Base-by-base conservation (phyloP, 345 rosid genomes). In the Clarkia xantiana region DNA sequence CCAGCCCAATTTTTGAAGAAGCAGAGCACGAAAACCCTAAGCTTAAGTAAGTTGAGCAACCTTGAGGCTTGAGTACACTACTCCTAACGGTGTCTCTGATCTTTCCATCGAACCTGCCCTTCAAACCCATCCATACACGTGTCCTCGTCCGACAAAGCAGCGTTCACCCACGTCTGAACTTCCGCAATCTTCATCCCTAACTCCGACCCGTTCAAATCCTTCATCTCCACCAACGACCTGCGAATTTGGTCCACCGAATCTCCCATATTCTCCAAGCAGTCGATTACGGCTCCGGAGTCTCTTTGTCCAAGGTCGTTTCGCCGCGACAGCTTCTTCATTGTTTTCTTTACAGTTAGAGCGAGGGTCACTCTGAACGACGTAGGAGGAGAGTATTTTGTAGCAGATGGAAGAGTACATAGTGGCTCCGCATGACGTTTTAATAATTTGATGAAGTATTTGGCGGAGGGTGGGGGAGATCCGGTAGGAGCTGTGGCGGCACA, bases 101-200 rank as follows among this genome's bases (percentile, higher is more conserved):
- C 19, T 66, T 54, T 40, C 60, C 60, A 4, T 59, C 49, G 47
- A 59, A 38, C 25, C 43, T 51, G 1, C 42, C 42, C 77, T 44
- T 63, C 41, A 48, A 75, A 58, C 11, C 59, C 65, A 22, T 66
- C 68, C 72, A 64, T 55, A 38, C 80, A 75, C 0, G 76, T 66
- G 45, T 66, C 66, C 55, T 69, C 71, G 46, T 69, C 57, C 2
- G 81, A 69, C 53, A 72, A 55, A 2, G 81, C 81, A 51, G 81
- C 73, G 52, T 71, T 76, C 20, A 69, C 75, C 81, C 75, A 69
- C 10, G 75, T 71, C 46, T 64, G 57, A n/a, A 76, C 38, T 17
- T 69, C 54, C 13, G 60, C 49, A 57, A 66, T 64, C 46, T 66
- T 47, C 44, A 62, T 19, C 15, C 53, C 53, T 17, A 76, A 71